Conservation (phyloP, 2,329 filamentous ascomycete species). For the Fusarium sulawesiense region DNA sequence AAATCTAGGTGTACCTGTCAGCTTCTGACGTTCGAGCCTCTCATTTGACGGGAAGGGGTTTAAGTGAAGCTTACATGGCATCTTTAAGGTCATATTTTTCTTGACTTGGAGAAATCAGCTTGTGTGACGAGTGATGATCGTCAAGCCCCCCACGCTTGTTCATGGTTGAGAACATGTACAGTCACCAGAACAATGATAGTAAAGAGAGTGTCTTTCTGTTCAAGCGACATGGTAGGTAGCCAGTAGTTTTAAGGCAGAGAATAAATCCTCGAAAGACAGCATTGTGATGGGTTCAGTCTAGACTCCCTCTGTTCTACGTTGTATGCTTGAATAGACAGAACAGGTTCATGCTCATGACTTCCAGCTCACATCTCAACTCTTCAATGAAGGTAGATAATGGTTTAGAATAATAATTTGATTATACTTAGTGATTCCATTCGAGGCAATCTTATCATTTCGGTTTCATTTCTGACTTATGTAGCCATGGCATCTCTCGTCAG, state of each 20-base stretch:
- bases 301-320: neutral
- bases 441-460: no score
- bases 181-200: neutral
- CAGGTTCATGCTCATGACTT: neutral
- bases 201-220: neutral
- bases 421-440: no score
- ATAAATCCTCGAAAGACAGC: no score
- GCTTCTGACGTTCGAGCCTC: slow-evolving; percentile 15
- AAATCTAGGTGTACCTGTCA: slow-evolving; percentile 3
- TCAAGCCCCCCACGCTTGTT: neutral
- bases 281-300: neutral
- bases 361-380: neutral
- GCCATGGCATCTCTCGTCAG: neutral
- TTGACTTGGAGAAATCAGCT: neutral
- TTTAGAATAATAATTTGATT: no score
- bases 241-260: no score
- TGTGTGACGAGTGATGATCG: neutral
- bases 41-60: neutral
- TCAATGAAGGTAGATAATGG: no score
- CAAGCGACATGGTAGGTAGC: no score
- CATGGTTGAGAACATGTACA: neutral
- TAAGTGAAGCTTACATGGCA: neutral
- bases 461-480: neutral
- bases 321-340: neutral
- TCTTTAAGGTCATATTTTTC: neutral